Conservation (phyloP, 345 rosid genomes). For the Turnera subulata region DNA sequence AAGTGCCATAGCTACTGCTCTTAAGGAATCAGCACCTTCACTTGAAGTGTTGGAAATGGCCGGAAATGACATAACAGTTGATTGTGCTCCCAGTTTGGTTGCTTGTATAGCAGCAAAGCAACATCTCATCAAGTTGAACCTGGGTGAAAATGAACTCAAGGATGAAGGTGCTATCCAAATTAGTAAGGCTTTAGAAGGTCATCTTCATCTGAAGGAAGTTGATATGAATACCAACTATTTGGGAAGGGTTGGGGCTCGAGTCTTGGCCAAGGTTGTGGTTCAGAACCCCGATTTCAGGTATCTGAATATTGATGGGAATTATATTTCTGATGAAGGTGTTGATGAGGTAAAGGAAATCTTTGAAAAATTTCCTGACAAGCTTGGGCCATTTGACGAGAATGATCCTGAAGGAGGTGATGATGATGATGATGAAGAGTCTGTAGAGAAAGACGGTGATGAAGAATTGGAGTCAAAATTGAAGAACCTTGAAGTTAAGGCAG, state of each 20-base stretch:
- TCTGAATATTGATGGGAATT: slow-evolving; percentile 68
- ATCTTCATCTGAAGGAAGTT: slow-evolving; percentile 44
- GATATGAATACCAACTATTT: slow-evolving; percentile 56
- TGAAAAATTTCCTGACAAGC: slow-evolving; percentile 56
- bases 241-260: slow-evolving; percentile 68
- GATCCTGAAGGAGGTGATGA: slow-evolving; percentile 74
- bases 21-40: slow-evolving; percentile 61
- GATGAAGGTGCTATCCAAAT: slow-evolving; percentile 72
- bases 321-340: slow-evolving; percentile 78
- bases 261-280: slow-evolving; percentile 54
- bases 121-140: slow-evolving; percentile 58
- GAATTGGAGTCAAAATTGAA: slow-evolving; percentile 69
- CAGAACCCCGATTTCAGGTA: slow-evolving; percentile 58
- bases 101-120: slow-evolving; percentile 62
- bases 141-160: slow-evolving; percentile 88
- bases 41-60: slow-evolving; percentile 82
- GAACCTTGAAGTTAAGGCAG: slow-evolving; percentile 58
- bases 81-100: slow-evolving; percentile 53
- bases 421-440: slow-evolving; percentile 46
- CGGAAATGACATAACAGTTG: slow-evolving; percentile 80
- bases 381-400: slow-evolving; percentile 75
- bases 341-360: slow-evolving; percentile 74
- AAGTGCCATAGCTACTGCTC: slow-evolving; percentile 50
- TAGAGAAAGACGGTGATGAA: slow-evolving; percentile 38
- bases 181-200: slow-evolving; percentile 58